A percentile compares a stretch with the other conserved stretches of the same genome.
These are phyloP conservation scores for Rhododendron molle DNA, from an alignment of 148 eudicot genomes.

Conservation along the genomic window DNA sequence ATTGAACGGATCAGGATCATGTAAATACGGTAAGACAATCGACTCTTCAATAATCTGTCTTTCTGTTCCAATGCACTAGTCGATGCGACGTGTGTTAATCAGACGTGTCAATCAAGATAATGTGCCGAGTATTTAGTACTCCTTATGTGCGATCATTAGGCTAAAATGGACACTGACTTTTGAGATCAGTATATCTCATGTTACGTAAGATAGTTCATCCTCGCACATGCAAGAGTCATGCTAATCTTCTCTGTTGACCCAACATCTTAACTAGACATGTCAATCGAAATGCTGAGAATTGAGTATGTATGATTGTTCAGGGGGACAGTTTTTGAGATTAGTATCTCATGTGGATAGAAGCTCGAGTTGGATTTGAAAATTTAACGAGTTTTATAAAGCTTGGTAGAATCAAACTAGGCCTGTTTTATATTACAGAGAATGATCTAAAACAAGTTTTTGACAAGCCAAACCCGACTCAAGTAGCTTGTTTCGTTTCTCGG, in stretches of 20 bases:
- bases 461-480: background rate
- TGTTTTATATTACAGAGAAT: background rate
- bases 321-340: too few relatives aligned
- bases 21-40: conserved; percentile 5
- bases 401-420: background rate
- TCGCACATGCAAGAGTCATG: background rate
- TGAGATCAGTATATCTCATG: background rate
- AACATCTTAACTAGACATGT: too few relatives aligned
- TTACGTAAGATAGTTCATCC: too few relatives aligned
- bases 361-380: background rate
- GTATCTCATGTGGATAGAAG: background rate
- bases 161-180: background rate
- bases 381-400: background rate
- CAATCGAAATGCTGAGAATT: too few relatives aligned
- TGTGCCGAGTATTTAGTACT: background rate
- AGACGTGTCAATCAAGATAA: too few relatives aligned
- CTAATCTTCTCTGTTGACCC: too few relatives aligned
- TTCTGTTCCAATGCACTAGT: background rate
- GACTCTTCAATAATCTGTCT: background rate
- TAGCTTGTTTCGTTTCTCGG: background rate
- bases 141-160: background rate
- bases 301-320: too few relatives aligned
- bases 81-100: background rate
- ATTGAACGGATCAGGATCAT: conserved; percentile 34
- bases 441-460: background rate